These are phyloP conservation scores for Rubroshorea leprosula DNA, from an alignment of 345 rosid genomes.

Conservation along the genomic window DNA sequence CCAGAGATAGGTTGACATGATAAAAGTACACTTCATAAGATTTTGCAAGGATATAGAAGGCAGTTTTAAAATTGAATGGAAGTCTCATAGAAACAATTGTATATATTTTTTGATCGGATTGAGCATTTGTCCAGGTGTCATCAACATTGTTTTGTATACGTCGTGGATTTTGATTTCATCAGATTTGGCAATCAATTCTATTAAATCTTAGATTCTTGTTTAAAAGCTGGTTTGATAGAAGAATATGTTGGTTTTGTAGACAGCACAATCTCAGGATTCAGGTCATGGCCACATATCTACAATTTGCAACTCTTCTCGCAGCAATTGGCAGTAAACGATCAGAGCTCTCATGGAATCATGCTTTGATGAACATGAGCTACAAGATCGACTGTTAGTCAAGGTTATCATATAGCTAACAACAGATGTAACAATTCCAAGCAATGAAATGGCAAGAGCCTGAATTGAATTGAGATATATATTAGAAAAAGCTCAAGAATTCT, in stretches of 20 bases:
- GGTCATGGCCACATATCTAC: background rate
- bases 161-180: slow-evolving; percentile 4
- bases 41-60: too few species aligned
- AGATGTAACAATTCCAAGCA: slow-evolving; percentile 61
- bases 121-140: background rate
- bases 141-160: slow-evolving; percentile 4
- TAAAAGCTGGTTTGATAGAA: background rate
- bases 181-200: slow-evolving; percentile 14
- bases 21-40: too few species aligned
- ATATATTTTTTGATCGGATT: background rate
- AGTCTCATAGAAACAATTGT: too few species aligned
- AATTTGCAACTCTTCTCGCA: background rate
- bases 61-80: too few species aligned
- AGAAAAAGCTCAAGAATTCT: background rate
- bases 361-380: too few species aligned
- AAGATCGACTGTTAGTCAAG: too few species aligned
- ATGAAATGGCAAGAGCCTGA: slow-evolving; percentile 74
- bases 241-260: background rate
- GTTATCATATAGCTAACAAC: slow-evolving; percentile 49
- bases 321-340: background rate
- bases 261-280: background rate
- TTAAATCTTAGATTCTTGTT: slow-evolving; percentile 5
- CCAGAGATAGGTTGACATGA: too few species aligned
- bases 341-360: background rate
- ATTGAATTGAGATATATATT: background rate